phyloP scores from a whole-genome alignment of 1,284 basidiomycete genomes.

The Xerocomus minutiporus region DNA sequence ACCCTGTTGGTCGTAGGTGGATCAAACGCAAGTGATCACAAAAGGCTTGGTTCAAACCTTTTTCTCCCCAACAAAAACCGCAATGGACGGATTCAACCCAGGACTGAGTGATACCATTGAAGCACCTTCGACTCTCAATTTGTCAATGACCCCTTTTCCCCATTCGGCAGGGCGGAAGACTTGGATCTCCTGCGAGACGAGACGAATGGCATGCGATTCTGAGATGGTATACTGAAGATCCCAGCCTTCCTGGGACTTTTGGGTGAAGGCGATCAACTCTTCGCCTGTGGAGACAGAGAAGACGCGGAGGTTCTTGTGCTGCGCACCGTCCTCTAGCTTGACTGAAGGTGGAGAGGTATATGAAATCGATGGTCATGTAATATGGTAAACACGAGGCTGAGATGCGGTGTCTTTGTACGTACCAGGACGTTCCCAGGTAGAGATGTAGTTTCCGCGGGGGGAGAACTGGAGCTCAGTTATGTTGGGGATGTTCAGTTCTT shows the following conservation, averaged over 20 bases:
- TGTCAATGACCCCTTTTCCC: conserved; percentile 74
- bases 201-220: conserved; percentile 84
- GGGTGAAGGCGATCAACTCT: conserved; percentile 76
- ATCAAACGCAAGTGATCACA: neutral
- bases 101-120: conserved; percentile 74
- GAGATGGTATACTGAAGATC: conserved; percentile 89
- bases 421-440: conserved; percentile 90
- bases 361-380: conserved; percentile 11
- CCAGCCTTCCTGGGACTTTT: conserved; percentile 84
- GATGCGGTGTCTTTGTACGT: conserved; percentile 22
- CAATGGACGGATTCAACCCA: conserved; percentile 78
- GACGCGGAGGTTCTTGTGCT: conserved; percentile 85
- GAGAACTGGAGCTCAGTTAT: conserved; percentile 87
- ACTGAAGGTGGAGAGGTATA: conserved; percentile 32
- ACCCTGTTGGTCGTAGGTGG: conserved; percentile 46
- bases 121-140: conserved; percentile 79
- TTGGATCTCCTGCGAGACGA: conserved; percentile 83
- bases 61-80: conserved; percentile 91
- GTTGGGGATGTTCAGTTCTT: conserved; percentile 67
- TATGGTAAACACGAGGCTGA: conserved; percentile 16
- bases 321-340: conserved; percentile 76
- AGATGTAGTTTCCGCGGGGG: conserved; percentile 86
- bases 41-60: conserved; percentile 48
- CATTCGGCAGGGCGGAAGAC: conserved; percentile 81
- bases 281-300: conserved; percentile 81